A percentile compares a stretch with the other conserved stretches of the same genome.
Evolutionary conservation across 73 alveolate genomes (phyloP).

Genomic region (Stentor roeselii): DNA sequence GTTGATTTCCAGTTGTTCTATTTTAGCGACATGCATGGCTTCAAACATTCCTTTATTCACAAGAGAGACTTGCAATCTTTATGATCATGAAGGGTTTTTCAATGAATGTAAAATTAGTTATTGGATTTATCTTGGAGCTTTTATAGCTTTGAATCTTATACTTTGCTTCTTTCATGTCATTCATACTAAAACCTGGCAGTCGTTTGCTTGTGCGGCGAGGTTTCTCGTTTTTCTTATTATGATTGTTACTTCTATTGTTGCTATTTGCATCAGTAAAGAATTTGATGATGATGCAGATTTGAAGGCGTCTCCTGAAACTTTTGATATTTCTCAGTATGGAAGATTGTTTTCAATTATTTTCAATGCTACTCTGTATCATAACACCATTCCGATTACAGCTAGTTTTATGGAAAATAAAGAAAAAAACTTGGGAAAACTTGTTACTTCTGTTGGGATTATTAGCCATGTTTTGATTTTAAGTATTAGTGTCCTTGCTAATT

Average conservation of each 20-base stretch:
- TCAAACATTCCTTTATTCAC: neutral
- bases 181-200: neutral
- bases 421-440: neutral
- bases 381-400: neutral
- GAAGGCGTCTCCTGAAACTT: neutral
- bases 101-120: conserved; percentile 1
- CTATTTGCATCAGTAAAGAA: neutral
- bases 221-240: neutral
- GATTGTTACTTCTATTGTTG: neutral
- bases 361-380: neutral
- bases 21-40: neutral
- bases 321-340: neutral
- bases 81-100: neutral
- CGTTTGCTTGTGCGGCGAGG: neutral
- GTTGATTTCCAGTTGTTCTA: neutral
- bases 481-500: neutral
- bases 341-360: neutral
- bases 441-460: neutral
- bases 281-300: neutral
- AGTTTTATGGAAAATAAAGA: neutral
- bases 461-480: neutral
- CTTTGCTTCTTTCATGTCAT: neutral
- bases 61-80: neutral
- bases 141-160: neutral
- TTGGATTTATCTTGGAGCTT: conserved; percentile 1